Base-by-base conservation (phyloP, 306 rosid species). In the Cercis canadensis region DNA sequence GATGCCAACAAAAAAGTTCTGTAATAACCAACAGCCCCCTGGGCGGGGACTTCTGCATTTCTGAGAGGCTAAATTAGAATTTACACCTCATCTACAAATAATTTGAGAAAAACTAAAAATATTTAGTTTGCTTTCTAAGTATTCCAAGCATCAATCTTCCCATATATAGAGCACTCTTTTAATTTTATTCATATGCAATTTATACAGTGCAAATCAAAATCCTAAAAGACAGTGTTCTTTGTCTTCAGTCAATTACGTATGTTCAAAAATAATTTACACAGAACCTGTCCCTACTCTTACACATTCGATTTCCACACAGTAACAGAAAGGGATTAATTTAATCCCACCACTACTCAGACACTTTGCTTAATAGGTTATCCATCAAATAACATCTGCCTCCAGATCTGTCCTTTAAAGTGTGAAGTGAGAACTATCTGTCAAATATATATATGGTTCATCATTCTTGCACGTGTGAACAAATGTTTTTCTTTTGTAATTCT, bases 201-300 rank as follows among this genome's bases (percentile, higher is more conserved):
- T 44, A 57, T 40, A 21, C 60, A 46, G 47, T 24, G 11, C 34
- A 77, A 69, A 41, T 54, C 37, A 34, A 69, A 34, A 53, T 76
- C 60, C 45, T 43, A 62, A 72, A 61, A 19, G 34, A 53, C 19
- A 69, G 15, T 13, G 56, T 62, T 61, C 45, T 68, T 68, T 37
- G 32, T 54, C 62, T 52, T 40, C 32, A 8, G 31, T 32, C 65
- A 59, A 47, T 37, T 39, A 6, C 51, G 18, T 37, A 72, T 36
- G 51, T 41, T 29, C 40, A 45, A 62, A 53, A 51, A n/a, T n/a
- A 37, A 40, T 62, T 52, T 34, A 51, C 36, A 69, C 34, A 59
- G 61, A 67, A 59, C 41, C 50, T 24, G 54, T 19, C 16, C 18
- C 60, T 11, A 12, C 43, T n/a, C n/a, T 36, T 5, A 5, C 69